phyloP scores from a whole-genome alignment of 805 yeast genomes.

The Hanseniaspora mollemarum region DNA sequence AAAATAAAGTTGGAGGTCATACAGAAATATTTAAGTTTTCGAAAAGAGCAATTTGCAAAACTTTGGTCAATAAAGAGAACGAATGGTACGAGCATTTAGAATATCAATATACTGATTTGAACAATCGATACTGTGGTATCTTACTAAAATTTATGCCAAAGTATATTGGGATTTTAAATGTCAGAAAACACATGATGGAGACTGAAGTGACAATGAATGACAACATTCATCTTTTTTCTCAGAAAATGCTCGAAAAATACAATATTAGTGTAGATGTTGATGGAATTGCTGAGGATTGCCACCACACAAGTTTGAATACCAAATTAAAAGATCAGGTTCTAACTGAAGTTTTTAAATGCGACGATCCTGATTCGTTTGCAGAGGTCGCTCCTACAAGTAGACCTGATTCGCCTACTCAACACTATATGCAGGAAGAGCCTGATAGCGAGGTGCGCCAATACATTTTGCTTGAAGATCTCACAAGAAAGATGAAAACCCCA shows the following conservation, averaged over 20 bases:
- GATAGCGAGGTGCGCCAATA: constrained; percentile 41
- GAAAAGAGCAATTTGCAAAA: constrained; percentile 86
- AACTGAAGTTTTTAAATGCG: constrained; percentile 48
- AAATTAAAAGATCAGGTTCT: constrained; percentile 59
- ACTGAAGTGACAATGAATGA: constrained; percentile 80
- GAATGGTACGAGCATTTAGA: constrained; percentile 86
- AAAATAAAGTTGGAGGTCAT: constrained; percentile 95
- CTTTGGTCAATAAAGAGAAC: constrained; percentile 80
- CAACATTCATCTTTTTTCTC: constrained; percentile 83
- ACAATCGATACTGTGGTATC: constrained; percentile 46
- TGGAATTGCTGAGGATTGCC: constrained; percentile 30
- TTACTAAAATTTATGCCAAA: constrained; percentile 79
- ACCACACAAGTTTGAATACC: constrained; percentile 56
- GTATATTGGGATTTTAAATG: constrained; percentile 89
- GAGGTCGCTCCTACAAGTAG: not conserved
- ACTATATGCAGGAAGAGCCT: constrained; percentile 21
- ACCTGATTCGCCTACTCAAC: not conserved
- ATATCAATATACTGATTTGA: constrained; percentile 21
- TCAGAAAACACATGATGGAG: constrained; percentile 47
- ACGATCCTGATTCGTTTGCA: not conserved
- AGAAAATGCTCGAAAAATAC: constrained; percentile 50
- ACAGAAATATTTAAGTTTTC: constrained; percentile 91
- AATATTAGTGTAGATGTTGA: constrained; percentile 4
- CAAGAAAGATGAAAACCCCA: constrained; percentile 69
- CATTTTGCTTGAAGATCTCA: constrained; percentile 79